phyloP scores from a whole-genome alignment of 2,329 filamentous ascomycete genomes.

The Epichloe uncinata region DNA sequence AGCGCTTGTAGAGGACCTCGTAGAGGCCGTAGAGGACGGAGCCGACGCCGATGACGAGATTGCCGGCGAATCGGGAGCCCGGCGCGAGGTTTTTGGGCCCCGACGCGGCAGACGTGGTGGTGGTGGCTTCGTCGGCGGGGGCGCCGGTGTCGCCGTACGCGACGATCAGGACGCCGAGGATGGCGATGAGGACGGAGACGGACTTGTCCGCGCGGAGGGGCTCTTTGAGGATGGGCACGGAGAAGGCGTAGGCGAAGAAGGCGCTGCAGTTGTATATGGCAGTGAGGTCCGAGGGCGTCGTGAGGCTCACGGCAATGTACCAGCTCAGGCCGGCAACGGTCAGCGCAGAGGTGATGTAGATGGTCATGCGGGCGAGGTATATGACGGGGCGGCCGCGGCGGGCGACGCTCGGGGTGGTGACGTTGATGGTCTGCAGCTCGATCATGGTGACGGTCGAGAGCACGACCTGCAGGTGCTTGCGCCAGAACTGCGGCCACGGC shows the following conservation, averaged over 20 bases:
- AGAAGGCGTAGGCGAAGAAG: conserved; percentile 97
- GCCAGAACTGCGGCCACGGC: conserved; percentile 80
- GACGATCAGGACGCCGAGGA: conserved; percentile 82
- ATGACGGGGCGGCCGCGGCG: conserved; percentile 30
- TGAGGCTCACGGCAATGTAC: conserved; percentile 92
- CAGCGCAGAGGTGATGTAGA: conserved; percentile 69
- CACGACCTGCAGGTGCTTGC: conserved; percentile 39
- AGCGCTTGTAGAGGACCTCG: conserved; percentile 90
- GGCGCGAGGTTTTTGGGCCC: conserved; percentile 19
- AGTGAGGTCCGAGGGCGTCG: conserved; percentile 83
- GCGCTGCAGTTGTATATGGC: conserved; percentile 99
- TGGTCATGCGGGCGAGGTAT: conserved; percentile 70
- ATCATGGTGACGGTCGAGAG: conserved; percentile 64
- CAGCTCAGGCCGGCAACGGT: conserved; percentile 87
- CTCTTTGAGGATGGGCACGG: conserved; percentile 78
- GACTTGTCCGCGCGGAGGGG: conserved; percentile 75
- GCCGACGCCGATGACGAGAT: conserved; percentile 81
- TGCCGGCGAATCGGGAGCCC: conserved; percentile 63
- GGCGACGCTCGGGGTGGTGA: conserved; percentile 31
- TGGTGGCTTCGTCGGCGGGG: conserved; percentile 29
- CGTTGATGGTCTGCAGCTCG: conserved; percentile 59
- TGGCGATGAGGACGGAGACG: conserved; percentile 73
- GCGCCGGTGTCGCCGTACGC: conserved; percentile 70
- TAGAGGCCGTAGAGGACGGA: conserved; percentile 93
- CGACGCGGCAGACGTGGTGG: conserved; percentile 14